phyloP scores from a whole-genome alignment of 2,329 filamentous ascomycete genomes.

The Lachnellula occidentalis region DNA sequence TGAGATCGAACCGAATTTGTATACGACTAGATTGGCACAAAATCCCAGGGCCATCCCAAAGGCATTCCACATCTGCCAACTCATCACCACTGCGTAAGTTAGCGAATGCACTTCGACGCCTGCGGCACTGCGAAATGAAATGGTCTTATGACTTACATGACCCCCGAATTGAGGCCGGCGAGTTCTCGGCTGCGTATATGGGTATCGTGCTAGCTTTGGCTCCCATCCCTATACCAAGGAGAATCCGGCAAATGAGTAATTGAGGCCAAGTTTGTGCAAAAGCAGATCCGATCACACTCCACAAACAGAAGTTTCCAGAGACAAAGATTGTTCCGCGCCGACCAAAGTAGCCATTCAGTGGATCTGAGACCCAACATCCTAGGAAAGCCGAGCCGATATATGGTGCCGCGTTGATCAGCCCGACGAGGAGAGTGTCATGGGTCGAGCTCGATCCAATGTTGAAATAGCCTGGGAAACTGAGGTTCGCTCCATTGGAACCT shows the following conservation, averaged over 20 bases:
- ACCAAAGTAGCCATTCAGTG: slow-evolving; percentile 61
- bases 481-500: slow-evolving; percentile 44
- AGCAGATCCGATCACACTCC: slow-evolving; percentile 6
- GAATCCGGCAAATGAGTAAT: slow-evolving; percentile 63
- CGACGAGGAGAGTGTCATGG: slow-evolving; percentile 37
- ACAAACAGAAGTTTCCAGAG: slow-evolving; percentile 56
- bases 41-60: slow-evolving; percentile 59
- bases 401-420: slow-evolving; percentile 57
- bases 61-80: slow-evolving; percentile 69
- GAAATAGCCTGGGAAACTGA: slow-evolving; percentile 42
- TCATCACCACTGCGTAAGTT: slow-evolving; percentile 56
- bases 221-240: slow-evolving; percentile 71
- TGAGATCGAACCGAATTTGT: slow-evolving; percentile 51
- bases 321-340: slow-evolving; percentile 67
- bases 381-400: slow-evolving; percentile 46
- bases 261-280: slow-evolving; percentile 61
- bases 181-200: slow-evolving; percentile 58
- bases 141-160: slow-evolving; percentile 24
- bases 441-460: slow-evolving; percentile 37
- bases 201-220: slow-evolving; percentile 65
- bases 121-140: neutral
- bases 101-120: neutral
- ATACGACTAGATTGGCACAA: slow-evolving; percentile 58
- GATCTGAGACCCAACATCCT: slow-evolving; percentile 63
- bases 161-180: slow-evolving; percentile 47